Evolutionary conservation across 208 protist genomes (phyloP).

Genomic region (Wallacemonas collosoma): DNA sequence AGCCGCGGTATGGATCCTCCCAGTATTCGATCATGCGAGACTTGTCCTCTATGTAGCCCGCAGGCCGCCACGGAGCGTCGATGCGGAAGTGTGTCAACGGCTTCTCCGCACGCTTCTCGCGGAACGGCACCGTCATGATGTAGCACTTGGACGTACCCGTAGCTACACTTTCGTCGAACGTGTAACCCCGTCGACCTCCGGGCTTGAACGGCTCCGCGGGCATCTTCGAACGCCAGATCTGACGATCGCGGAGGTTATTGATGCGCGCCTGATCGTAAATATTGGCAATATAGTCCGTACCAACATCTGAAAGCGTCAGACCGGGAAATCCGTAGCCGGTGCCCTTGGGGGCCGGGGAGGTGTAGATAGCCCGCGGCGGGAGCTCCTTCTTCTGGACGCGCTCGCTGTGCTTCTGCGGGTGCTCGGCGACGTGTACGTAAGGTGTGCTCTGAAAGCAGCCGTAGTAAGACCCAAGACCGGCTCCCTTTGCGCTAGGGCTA

Average conservation of each 20-base stretch:
- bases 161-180: conserved; percentile 78
- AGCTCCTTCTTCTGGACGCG: conserved; percentile 32
- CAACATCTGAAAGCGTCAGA: conserved; percentile 52
- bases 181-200: conserved; percentile 67
- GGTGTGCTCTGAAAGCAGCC: conserved; percentile 70
- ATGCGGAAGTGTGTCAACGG: conserved; percentile 58
- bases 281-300: conserved; percentile 81
- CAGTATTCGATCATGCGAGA: conserved; percentile 77
- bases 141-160: conserved; percentile 80
- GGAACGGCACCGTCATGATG: conserved; percentile 79
- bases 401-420: conserved; percentile 42
- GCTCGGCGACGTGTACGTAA: conserved; percentile 57
- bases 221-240: conserved; percentile 63
- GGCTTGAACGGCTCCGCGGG: conserved; percentile 69
- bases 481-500: conserved; percentile 39
- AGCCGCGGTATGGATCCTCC: conserved; percentile 84
- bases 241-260: conserved; percentile 53
- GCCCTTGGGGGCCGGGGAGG: conserved; percentile 69
- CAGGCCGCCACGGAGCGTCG: conserved; percentile 71
- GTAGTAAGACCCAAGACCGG: conserved; percentile 86
- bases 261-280: conserved; percentile 80
- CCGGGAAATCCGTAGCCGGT: conserved; percentile 69
- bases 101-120: conserved; percentile 43
- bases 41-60: conserved; percentile 76
- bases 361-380: conserved; percentile 75